Base-by-base conservation (phyloP, 441 rosid genomes). In the Macaranga tanarius region DNA sequence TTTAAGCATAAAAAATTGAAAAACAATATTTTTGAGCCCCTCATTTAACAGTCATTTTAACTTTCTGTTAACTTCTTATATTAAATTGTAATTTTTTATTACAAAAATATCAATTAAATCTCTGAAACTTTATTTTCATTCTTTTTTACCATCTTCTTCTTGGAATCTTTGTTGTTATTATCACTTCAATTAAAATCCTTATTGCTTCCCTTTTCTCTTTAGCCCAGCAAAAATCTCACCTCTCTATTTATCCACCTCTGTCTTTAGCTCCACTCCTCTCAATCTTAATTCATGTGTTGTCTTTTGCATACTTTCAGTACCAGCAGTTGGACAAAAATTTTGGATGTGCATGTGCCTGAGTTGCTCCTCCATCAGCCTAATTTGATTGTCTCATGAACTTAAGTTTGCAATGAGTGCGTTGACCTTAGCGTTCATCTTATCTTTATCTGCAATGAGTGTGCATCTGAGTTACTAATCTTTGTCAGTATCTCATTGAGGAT, bases 201-300 rank as follows among this genome's bases (percentile, higher is more conserved):
- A 94, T 94, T 12, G 88, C 99, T 79, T 87, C 94, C 74, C 91
- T 77, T 81, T 92, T 90, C 84, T 86, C 89, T 77, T 95, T 97
- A 15, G 91, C 34, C 81, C 84, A 40, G 81, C 88, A 62, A 73
- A 67, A 55, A 95, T 78, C 77, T 71, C 77, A 45, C 28, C 68
- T 40, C 78, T 86, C 77, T 85, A 93, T 70, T 80, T 17, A 50
- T 84, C 86, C 74, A 82, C 87, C 79, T 88, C 90, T 42, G 77
- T 77, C 84, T 86, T 91, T 61, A 90, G 81, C 61, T 82, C 89
- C 69, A 48, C 72, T 42, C 81, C 83, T 79, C 76, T 83, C 69
- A 2, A 45, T 76, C 77, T 89, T 34, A 89, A 71, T 51, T 90
- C 88, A 57, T 79, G 83, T 12, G 54, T 81, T 20, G 68, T 75